These are phyloP conservation scores for Inga leiocalycina DNA, from an alignment of 306 rosid species.

Conservation along the genomic window DNA sequence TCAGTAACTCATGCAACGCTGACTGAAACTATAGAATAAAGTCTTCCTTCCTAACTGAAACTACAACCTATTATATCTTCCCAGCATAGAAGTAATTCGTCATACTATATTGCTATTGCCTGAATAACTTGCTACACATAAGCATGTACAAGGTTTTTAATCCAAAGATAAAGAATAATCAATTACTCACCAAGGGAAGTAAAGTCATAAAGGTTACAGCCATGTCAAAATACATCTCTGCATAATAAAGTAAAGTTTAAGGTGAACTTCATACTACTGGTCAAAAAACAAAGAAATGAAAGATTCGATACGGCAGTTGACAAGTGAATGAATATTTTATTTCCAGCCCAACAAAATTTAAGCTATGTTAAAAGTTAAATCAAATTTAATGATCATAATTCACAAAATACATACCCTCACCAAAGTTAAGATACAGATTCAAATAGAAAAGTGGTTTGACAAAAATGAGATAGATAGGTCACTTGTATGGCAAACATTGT, in stretches of 20 bases:
- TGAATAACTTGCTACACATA: slow-evolving; percentile 8
- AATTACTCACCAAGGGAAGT: slow-evolving; percentile 86
- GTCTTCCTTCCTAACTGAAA: neutral
- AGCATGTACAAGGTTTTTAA: slow-evolving; percentile 5
- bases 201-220: slow-evolving; percentile 89
- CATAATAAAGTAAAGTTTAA: slow-evolving; percentile 38
- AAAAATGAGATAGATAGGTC: slow-evolving; percentile 24
- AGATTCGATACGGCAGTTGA: neutral
- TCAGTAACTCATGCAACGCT: too few relatives aligned
- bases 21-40: neutral
- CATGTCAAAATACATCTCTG: slow-evolving; percentile 98
- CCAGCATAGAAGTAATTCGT: slow-evolving; percentile 11
- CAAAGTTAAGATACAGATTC: neutral
- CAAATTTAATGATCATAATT: neutral
- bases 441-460: slow-evolving; percentile 19
- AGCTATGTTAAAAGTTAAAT: neutral
- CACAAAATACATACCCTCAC: slow-evolving; percentile 25
- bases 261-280: slow-evolving; percentile 17
- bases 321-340: neutral
- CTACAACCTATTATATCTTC: neutral
- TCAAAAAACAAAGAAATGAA: neutral
- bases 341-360: neutral
- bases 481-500: slow-evolving; percentile 7
- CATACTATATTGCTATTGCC: neutral
- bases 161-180: slow-evolving; percentile 38